These are phyloP conservation scores for Solanum acaule DNA, from an alignment of 257 asterid genomes.

Conservation along the genomic window DNA sequence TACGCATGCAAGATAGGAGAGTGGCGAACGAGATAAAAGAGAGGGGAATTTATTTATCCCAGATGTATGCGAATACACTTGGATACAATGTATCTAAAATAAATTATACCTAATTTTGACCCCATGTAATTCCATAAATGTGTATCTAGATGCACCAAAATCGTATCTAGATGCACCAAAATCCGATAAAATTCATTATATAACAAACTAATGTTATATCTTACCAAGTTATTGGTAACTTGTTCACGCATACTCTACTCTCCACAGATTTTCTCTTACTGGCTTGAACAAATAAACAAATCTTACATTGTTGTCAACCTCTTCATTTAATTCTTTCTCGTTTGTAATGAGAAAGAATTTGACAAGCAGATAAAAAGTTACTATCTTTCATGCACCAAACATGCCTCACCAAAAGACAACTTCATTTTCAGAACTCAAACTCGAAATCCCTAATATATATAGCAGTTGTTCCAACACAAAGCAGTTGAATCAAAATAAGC, in stretches of 20 bases:
- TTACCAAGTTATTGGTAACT: background rate
- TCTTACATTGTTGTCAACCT: background rate
- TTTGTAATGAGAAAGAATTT: no score
- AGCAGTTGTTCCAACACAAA: background rate
- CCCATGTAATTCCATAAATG: rapidly evolving
- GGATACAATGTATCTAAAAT: background rate
- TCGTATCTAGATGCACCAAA: background rate
- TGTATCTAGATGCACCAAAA: background rate
- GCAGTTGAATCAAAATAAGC: background rate
- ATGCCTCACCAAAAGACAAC: no score
- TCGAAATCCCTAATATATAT: background rate
- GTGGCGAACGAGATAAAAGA: background rate
- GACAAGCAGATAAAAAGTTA: background rate
- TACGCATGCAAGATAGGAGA: background rate
- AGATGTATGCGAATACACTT: no score
- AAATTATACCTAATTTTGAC: background rate
- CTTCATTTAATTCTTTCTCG: background rate
- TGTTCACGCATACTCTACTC: background rate
- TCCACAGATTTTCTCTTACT: background rate
- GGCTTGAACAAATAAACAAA: background rate
- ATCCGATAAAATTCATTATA: background rate
- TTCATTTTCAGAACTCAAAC: no score
- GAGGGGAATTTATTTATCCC: no score
- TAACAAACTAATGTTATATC: background rate
- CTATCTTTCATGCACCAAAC: background rate